Percentiles rank a stretch among this genome's conserved stretches.
phyloP scores from a whole-genome alignment of 805 yeast genomes.

The Helenozyma baotianmanensis region DNA sequence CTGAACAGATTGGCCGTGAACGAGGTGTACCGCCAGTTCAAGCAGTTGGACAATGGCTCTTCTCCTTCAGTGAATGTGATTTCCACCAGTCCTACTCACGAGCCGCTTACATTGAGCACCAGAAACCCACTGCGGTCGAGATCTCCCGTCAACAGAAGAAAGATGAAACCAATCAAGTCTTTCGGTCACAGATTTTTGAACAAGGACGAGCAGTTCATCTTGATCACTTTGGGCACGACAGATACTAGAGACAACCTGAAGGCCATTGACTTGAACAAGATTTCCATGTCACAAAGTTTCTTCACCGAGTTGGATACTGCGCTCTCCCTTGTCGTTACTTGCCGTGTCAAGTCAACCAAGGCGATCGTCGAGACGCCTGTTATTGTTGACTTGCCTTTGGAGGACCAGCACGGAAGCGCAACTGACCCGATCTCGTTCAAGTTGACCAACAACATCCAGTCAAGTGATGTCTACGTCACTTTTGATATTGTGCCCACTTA shows the following conservation, averaged over 20 bases:
- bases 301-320: conserved; percentile 89
- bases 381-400: conserved; percentile 74
- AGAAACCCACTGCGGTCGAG: conserved; percentile 8
- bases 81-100: conserved; percentile 9
- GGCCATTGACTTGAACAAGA: conserved; percentile 65
- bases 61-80: conserved; percentile 16
- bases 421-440: conserved; percentile 74
- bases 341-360: conserved; percentile 26
- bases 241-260: conserved; percentile 58
- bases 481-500: conserved; percentile 92
- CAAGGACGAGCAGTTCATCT: conserved; percentile 60
- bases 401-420: conserved; percentile 66
- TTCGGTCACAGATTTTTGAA: conserved; percentile 78
- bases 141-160: conserved; percentile 18
- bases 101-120: conserved; percentile 16
- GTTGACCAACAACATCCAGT: conserved; percentile 40
- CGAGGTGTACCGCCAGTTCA: conserved; percentile 39
- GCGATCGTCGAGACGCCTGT: conserved; percentile 49
- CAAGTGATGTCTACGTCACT: conserved; percentile 53
- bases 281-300: conserved; percentile 71
- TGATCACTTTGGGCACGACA: conserved; percentile 82
- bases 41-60: conserved; percentile 20
- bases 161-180: conserved; percentile 61
- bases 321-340: conserved; percentile 61
- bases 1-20: conserved; percentile 24